phyloP scores from a whole-genome alignment of 2,329 filamentous ascomycete species.

The Talaromyces islandicus region DNA sequence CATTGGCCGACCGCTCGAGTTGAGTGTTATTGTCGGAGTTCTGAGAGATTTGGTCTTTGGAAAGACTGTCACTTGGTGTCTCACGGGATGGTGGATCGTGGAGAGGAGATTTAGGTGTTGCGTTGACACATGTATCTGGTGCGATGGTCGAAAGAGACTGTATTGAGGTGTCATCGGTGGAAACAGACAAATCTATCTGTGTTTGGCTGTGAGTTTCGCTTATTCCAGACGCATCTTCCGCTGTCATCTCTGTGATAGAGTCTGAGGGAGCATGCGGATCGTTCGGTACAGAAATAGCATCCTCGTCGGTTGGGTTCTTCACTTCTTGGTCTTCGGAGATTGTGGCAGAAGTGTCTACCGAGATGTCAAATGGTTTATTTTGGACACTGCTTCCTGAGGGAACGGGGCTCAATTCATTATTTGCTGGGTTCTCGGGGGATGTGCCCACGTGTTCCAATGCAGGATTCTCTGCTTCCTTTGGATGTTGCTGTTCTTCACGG shows the following conservation, averaged over 20 bases:
- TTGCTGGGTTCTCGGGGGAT: not conserved
- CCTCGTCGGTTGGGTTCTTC: not conserved
- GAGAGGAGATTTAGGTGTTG: not conserved
- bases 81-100: not conserved
- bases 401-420: not conserved
- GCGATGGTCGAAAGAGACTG: not conserved
- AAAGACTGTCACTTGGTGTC: not conserved
- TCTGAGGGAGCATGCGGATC: not conserved
- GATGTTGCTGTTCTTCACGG: not conserved
- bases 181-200: not conserved
- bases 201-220: not conserved
- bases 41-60: not conserved
- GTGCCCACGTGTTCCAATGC: not conserved
- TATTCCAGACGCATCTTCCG: not conserved
- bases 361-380: not conserved
- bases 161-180: not conserved
- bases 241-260: not conserved
- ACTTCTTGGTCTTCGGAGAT: not conserved
- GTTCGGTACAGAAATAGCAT: not conserved
- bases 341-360: not conserved
- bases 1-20: not conserved
- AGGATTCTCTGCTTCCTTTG: constrained; percentile 7
- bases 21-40: not conserved
- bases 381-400: not conserved
- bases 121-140: not conserved